Conservation (phyloP, 169 alveolate genomes). For the Plasmodium blacklocki region DNA sequence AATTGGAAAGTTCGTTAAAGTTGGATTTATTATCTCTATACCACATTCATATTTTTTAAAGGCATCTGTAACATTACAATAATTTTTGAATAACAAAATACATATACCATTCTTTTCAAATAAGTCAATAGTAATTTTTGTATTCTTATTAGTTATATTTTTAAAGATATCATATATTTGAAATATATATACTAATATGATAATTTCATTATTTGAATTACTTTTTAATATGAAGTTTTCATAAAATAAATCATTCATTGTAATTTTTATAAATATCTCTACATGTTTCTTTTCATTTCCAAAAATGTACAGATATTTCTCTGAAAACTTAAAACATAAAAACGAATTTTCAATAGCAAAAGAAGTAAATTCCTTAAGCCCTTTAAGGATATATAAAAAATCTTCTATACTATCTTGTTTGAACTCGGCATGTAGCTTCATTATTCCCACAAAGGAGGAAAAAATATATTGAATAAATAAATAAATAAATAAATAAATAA, state of each 20-base stretch:
- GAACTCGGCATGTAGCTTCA: slow-evolving; percentile 73
- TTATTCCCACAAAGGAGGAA: background rate
- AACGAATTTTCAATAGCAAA: slow-evolving; percentile 52
- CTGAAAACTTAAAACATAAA: slow-evolving; percentile 69
- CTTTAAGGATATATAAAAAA: slow-evolving; percentile 50
- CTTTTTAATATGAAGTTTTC: slow-evolving; percentile 74
- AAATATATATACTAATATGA: slow-evolving; percentile 63
- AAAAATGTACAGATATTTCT: slow-evolving; percentile 59
- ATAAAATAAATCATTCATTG: slow-evolving; percentile 74
- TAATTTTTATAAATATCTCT: slow-evolving; percentile 71
- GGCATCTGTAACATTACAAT: slow-evolving; percentile 72
- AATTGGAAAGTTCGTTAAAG: slow-evolving; percentile 55
- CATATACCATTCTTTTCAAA: slow-evolving; percentile 75
- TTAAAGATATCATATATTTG: slow-evolving; percentile 74
- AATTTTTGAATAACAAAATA: slow-evolving; percentile 57
- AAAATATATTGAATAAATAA: background rate
- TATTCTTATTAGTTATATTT: slow-evolving; percentile 52
- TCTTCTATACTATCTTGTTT: slow-evolving; percentile 63
- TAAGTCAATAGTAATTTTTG: slow-evolving; percentile 73
- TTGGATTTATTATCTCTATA: slow-evolving; percentile 53
- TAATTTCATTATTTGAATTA: slow-evolving; percentile 50
- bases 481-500: no score
- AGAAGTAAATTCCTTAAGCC: slow-evolving; percentile 68
- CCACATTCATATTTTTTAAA: slow-evolving; percentile 73
- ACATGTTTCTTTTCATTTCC: slow-evolving; percentile 72